Conservation (phyloP, 2,329 filamentous ascomycete species). For the Apiospora aurea region DNA sequence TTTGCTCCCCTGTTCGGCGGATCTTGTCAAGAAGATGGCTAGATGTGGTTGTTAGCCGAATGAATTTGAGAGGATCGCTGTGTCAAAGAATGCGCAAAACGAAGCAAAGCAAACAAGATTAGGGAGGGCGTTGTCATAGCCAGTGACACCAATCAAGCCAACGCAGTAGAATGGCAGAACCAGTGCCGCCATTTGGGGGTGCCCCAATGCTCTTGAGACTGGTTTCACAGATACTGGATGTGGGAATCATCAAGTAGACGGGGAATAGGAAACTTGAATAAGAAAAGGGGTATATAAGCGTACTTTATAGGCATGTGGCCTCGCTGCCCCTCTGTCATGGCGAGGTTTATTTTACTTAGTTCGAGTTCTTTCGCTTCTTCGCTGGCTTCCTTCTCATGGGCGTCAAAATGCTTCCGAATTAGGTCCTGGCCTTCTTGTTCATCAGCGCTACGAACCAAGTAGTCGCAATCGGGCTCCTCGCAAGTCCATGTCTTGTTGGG, state of each 20-base stretch:
- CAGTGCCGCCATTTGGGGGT: not conserved
- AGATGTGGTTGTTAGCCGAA: slow-evolving; percentile 21
- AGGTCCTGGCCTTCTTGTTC: slow-evolving; percentile 59
- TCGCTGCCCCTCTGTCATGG: slow-evolving; percentile 61
- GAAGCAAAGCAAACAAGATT: not conserved
- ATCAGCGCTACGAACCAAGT: slow-evolving; percentile 69
- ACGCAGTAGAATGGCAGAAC: not conserved
- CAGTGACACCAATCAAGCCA: not conserved
- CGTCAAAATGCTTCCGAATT: slow-evolving; percentile 66
- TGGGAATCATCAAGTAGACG: not conserved
- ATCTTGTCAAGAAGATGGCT: slow-evolving; percentile 30
- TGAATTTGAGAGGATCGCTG: not conserved
- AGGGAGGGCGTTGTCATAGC: not conserved
- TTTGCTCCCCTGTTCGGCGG: slow-evolving; percentile 23
- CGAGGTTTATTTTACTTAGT: slow-evolving; percentile 54
- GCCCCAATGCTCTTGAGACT: not conserved
- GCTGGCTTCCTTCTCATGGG: slow-evolving; percentile 65
- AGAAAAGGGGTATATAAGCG: slow-evolving; percentile 46
- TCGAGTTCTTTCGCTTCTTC: slow-evolving; percentile 44
- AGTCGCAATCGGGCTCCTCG: slow-evolving; percentile 67
- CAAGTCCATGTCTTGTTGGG: slow-evolving; percentile 73
- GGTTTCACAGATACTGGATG: not conserved
- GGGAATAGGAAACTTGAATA: slow-evolving; percentile 30
- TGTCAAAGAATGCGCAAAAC: not conserved
- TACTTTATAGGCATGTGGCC: slow-evolving; percentile 66